These are phyloP conservation scores for Pyrus bretschneideri DNA, from an alignment of 306 rosid species.

Conservation along the genomic window DNA sequence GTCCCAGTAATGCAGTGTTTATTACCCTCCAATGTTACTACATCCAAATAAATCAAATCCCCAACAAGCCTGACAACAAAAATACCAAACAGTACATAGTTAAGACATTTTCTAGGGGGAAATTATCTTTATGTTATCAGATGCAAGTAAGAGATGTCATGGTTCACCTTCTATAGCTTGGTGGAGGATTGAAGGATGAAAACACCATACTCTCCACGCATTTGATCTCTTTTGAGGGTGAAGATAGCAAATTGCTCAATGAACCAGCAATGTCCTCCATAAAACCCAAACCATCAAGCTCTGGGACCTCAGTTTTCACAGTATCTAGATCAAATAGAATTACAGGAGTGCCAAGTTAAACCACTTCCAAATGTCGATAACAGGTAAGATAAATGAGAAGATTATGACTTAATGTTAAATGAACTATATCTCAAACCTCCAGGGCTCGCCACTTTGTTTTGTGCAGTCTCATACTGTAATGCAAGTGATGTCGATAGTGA, in stretches of 20 bases:
- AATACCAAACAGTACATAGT: conserved; percentile 9
- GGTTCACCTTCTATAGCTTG: conserved; percentile 81
- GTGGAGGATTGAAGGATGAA: conserved; percentile 97
- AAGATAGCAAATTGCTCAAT: conserved; percentile 59
- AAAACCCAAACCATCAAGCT: conserved; percentile 86
- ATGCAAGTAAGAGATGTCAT: neutral
- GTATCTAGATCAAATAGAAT: conserved; percentile 39
- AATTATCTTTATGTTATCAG: neutral
- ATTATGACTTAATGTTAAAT: neutral
- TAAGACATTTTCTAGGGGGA: neutral
- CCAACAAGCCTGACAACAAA: conserved; percentile 74
- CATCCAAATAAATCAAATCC: conserved; percentile 95
- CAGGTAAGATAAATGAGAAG: conserved; percentile 5
- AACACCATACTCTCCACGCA: conserved; percentile 86
- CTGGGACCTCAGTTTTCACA: conserved; percentile 60
- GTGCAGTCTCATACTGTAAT: conserved; percentile 65
- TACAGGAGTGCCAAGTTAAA: conserved; percentile 21
- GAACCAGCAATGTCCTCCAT: conserved; percentile 96
- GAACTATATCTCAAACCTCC: conserved; percentile 49
- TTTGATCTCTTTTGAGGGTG: conserved; percentile 68
- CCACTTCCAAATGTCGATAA: neutral
- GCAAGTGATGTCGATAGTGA: conserved; percentile 96
- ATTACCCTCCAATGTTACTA: conserved; percentile 74
- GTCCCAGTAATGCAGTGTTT: conserved; percentile 83
- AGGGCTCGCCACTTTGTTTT: conserved; percentile 58